Evolutionary conservation across 2,329 filamentous ascomycete genomes (phyloP).

Genomic region (Penicillium corylophilum): DNA sequence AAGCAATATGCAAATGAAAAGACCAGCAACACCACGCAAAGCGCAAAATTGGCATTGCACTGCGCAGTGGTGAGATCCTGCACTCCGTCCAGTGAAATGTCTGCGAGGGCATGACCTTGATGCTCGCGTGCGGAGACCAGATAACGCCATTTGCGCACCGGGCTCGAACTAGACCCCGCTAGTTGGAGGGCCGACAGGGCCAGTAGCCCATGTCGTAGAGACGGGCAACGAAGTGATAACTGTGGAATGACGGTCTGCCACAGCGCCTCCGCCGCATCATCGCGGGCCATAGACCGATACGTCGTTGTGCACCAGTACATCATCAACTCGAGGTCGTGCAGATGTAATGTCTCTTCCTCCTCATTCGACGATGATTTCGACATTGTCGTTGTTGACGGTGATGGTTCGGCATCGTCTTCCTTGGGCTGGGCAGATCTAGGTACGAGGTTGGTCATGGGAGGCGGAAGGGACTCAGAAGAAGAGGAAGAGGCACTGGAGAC

Average conservation of each 20-base stretch:
- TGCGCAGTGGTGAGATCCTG: constrained; percentile 27
- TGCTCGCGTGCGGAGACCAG: constrained; percentile 30
- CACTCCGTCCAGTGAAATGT: constrained; percentile 21
- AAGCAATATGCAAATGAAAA: constrained; percentile 36
- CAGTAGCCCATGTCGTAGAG: constrained; percentile 36
- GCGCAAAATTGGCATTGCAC: constrained; percentile 37
- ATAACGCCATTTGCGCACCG: constrained; percentile 22
- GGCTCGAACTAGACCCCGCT: constrained; percentile 16
- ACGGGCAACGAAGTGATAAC: constrained; percentile 30
- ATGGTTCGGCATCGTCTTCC: background rate
- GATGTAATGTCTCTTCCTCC: constrained; percentile 19
- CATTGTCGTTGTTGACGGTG: background rate
- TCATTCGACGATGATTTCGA: background rate
- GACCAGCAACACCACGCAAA: constrained; percentile 34
- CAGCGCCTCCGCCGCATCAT: constrained; percentile 23
- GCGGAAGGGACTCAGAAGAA: background rate
- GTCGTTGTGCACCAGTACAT: constrained; percentile 37
- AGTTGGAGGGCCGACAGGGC: constrained; percentile 37
- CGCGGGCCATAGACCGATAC: constrained; percentile 31
- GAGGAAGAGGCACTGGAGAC: constrained; percentile 12
- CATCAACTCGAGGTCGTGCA: constrained; percentile 37
- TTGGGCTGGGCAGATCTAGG: background rate
- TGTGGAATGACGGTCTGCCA: constrained; percentile 35
- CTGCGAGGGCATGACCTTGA: constrained; percentile 25
- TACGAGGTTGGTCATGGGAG: constrained; percentile 11